Evolutionary conservation across 140 eudicot genomes (phyloP), one percentile per base, ranked within the genome.

Genomic region (Artemisia princeps): DNA sequence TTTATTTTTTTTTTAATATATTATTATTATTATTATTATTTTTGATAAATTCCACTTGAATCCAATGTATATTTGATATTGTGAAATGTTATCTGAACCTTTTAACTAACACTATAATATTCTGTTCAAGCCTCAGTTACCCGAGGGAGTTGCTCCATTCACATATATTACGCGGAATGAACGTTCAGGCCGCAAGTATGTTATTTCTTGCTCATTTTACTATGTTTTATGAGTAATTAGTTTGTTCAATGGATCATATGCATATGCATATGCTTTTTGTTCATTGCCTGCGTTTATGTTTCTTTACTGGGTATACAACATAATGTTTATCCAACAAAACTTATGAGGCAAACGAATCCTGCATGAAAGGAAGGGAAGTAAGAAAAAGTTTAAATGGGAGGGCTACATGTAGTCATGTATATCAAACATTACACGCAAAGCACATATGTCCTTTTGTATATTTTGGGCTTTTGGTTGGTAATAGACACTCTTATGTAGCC

Each of bases 141-240:
- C 83, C 6, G 81, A 82, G 72, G 83, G 86, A 42, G 72, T 82
- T 72, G 65, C 83, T 56, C 81, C 78, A 63, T 78, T 82, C 77
- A 72, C 58, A 78, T 76, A 63, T 63, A 82, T 82, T 37, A 82
- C 67, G 49, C 83, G 79, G 48, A 82, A 82, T 33, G 95, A 84
- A 22, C 83, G 81, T 73, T 74, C 75, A 16, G 82, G 89, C 53
- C 76, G 84, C 19, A 90, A 84, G 97, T 90, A 86, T 54, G 73
- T 52, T 69, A 37, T 67, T 26, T 77, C 37, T 56, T 16, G 20
- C 20, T 65, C 65, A 23, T 40, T 26, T 28, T 3, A 17, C 62
- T 52, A 22, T 74, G 59, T 9, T 60, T 37, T 50, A 67, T 74
- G 19, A 4, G 2, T 37, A 33, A 13, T 12, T 45, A 55, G 23